Percentiles rank a stretch among this genome's conserved stretches.
phyloP scores from a whole-genome alignment of 2,329 filamentous ascomycete species.

The Alternaria viburni region DNA sequence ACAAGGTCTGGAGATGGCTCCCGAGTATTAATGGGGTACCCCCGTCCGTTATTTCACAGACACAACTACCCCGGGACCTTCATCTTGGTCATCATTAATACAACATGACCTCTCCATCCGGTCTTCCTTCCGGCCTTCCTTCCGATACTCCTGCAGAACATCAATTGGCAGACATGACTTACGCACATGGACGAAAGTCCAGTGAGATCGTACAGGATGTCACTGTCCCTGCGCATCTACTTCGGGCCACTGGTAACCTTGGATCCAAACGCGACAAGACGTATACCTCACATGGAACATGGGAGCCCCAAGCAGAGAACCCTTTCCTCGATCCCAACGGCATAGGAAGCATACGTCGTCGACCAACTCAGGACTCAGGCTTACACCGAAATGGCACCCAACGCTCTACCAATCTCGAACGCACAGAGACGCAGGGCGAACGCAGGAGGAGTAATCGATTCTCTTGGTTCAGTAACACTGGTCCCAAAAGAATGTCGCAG shows the following conservation, averaged over 20 bases:
- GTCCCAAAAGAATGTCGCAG: background rate
- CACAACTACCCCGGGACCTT: background rate
- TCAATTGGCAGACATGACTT: background rate
- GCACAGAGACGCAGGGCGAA: conserved; percentile 5
- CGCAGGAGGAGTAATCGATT: conserved; percentile 5
- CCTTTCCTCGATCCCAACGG: conserved; percentile 14
- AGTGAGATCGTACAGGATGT: conserved; percentile 20
- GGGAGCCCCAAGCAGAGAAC: conserved; percentile 21
- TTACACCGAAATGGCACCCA: conserved; percentile 3
- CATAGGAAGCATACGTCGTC: conserved; percentile 11
- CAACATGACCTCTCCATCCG: conserved; percentile 6
- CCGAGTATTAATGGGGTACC: conserved; percentile 7
- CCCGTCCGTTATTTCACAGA: background rate
- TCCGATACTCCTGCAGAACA: background rate
- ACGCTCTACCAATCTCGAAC: conserved; percentile 9
- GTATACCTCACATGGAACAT: conserved; percentile 12
- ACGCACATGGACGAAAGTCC: conserved; percentile 1
- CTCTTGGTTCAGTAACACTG: background rate
- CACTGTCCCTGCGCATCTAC: conserved; percentile 29
- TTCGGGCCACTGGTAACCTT: conserved; percentile 22
- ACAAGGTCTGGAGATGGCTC: conserved; percentile 8
- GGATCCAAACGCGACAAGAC: conserved; percentile 22
- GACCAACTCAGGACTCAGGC: conserved; percentile 6
- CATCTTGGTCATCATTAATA: background rate
- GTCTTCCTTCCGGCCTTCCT: background rate